phyloP scores from a whole-genome alignment of 148 eudicot species.

The Silene latifolia region DNA sequence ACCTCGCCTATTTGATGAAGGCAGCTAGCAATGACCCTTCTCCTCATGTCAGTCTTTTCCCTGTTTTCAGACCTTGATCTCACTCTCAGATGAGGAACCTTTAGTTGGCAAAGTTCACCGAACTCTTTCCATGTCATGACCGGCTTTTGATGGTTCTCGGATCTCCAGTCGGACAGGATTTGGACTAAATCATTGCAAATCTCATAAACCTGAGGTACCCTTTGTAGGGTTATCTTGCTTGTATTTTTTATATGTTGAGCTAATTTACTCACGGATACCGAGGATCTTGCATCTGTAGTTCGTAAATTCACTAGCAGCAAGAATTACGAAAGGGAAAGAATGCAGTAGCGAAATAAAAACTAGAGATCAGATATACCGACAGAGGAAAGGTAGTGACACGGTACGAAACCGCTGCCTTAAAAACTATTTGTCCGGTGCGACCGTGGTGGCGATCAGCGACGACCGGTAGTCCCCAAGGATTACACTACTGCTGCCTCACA shows the following conservation, averaged over 20 bases:
- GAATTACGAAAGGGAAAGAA: no score
- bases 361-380: no score
- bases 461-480: no score
- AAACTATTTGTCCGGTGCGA: no score
- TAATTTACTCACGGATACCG: conserved; percentile 66
- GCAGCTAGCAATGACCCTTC: conserved; percentile 61
- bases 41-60: conserved; percentile 72
- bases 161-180: conserved; percentile 72
- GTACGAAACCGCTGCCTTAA: no score
- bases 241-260: conserved; percentile 63
- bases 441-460: no score
- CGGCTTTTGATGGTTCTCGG: conserved; percentile 59
- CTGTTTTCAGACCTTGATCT: conserved; percentile 55
- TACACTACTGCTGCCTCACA: no score
- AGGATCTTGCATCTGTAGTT: conserved; percentile 90
- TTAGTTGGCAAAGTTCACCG: conserved; percentile 65
- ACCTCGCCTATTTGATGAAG: conserved; percentile 85
- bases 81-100: conserved; percentile 65
- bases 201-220: conserved; percentile 80
- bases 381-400: no score
- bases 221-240: conserved; percentile 59
- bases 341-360: no score
- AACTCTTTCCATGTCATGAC: conserved; percentile 84
- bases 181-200: conserved; percentile 66
- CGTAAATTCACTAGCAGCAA: no score